phyloP scores from a whole-genome alignment of 225 moss, liverwort and hornwort genomes.

The Anthoceros angustus region DNA sequence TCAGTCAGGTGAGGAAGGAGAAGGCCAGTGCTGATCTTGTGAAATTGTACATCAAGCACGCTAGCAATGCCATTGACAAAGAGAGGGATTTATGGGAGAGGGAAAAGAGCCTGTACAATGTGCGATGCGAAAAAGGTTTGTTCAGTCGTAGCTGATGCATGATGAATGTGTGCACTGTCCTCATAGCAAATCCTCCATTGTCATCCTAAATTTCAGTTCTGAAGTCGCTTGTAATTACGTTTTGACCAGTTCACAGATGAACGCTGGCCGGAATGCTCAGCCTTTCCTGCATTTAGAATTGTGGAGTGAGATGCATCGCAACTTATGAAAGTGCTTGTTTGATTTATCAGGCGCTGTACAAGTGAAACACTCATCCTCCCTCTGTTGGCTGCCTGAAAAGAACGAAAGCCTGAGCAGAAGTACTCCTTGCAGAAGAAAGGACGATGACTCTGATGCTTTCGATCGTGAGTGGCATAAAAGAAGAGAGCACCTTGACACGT shows the following conservation, averaged over 20 bases:
- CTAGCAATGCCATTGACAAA: neutral
- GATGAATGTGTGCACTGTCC: too few relatives aligned
- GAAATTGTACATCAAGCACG: slow-evolving; percentile 4
- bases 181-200: neutral
- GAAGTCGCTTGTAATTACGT: neutral
- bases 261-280: neutral
- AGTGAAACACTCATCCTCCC: neutral
- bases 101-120: neutral
- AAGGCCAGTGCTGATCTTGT: slow-evolving; percentile 1
- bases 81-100: neutral
- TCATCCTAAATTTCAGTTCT: neutral
- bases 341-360: neutral
- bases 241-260: neutral
- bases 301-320: neutral
- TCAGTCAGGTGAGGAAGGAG: slow-evolving; percentile 5
- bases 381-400: neutral
- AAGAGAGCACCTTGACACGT: neutral
- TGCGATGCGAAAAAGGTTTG: neutral
- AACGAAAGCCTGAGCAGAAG: neutral
- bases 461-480: neutral
- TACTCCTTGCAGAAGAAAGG: neutral
- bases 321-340: neutral
- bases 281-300: neutral
- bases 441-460: neutral
- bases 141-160: neutral